Evolutionary conservation across 371 early-diverging fungal genomes (phyloP).

Genomic region (Actinomucor elegans): DNA sequence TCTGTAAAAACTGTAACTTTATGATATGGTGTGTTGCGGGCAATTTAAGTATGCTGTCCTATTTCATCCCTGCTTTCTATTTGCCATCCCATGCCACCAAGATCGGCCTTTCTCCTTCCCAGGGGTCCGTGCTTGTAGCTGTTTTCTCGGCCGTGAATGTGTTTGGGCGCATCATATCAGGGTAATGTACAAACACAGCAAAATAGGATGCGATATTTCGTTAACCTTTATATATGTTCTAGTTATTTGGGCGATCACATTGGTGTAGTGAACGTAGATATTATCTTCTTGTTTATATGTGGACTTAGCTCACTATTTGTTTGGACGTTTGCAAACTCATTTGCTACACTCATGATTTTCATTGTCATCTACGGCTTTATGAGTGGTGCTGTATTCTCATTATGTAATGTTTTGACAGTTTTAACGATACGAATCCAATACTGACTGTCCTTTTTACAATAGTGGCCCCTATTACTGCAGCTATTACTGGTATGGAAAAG

Average conservation of each 20-base stretch:
- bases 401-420: slow-evolving; percentile 19
- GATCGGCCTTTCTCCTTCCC: slow-evolving; percentile 28
- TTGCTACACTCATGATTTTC: slow-evolving; percentile 48
- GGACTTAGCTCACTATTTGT: slow-evolving; percentile 53
- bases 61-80: slow-evolving; percentile 41
- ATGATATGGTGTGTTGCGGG: slow-evolving; percentile 34
- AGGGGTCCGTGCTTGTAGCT: slow-evolving; percentile 33
- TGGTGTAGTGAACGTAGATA: slow-evolving; percentile 60
- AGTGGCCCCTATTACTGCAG: slow-evolving; percentile 41
- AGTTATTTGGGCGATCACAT: slow-evolving; percentile 44
- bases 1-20: slow-evolving; percentile 21
- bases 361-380: slow-evolving; percentile 61
- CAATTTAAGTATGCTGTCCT: slow-evolving; percentile 34
- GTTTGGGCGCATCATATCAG: slow-evolving; percentile 31
- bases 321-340: slow-evolving; percentile 60
- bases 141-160: slow-evolving; percentile 35
- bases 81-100: slow-evolving; percentile 40
- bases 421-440: not conserved
- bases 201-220: too few relatives aligned
- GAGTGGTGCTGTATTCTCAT: slow-evolving; percentile 50
- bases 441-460: slow-evolving; percentile 8
- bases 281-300: slow-evolving; percentile 43
- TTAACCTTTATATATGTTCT: too few relatives aligned
- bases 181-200: slow-evolving; percentile 25
- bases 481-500: slow-evolving; percentile 35